A percentile compares a stretch with the other conserved stretches of the same genome.
These are phyloP conservation scores for Aphanomyces invadans DNA, from an alignment of 352 stramenopile species.

Conservation along the genomic window DNA sequence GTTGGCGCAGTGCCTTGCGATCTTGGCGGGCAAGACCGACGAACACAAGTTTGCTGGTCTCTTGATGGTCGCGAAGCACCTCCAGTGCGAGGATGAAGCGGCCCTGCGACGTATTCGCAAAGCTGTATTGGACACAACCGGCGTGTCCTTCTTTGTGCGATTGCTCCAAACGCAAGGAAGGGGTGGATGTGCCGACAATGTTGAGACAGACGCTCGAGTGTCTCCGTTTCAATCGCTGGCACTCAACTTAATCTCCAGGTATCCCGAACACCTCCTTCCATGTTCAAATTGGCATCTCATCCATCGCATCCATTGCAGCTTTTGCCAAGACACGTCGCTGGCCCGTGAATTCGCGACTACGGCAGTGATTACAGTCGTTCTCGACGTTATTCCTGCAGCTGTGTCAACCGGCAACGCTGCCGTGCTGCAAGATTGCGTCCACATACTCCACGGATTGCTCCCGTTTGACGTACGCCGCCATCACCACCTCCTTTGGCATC, in stretches of 20 bases:
- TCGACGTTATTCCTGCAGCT: conserved; percentile 3
- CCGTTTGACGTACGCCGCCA: not conserved
- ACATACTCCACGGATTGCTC: conserved; percentile 12
- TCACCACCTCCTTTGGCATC: not conserved
- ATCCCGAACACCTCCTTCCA: no score
- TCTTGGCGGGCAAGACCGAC: conserved; percentile 60
- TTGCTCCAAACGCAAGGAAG: conserved; percentile 72
- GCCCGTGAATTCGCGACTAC: conserved; percentile 10
- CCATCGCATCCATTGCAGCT: no score
- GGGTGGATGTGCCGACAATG: not conserved
- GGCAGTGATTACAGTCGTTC: not conserved
- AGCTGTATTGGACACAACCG: conserved; percentile 56
- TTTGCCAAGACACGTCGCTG: conserved; percentile 14
- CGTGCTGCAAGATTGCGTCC: conserved; percentile 10
- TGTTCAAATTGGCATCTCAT: no score
- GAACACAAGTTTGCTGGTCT: conserved; percentile 84
- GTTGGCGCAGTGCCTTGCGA: conserved; percentile 51
- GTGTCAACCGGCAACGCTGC: not conserved
- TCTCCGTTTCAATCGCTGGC: conserved; percentile 70
- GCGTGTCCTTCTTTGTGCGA: conserved; percentile 63
- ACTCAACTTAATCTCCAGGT: conserved; percentile 70
- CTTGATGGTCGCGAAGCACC: conserved; percentile 79
- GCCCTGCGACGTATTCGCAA: conserved; percentile 40
- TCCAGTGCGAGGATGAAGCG: conserved; percentile 31
- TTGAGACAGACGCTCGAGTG: conserved; percentile 35